phyloP scores from a whole-genome alignment of 352 stramenopile species.

The Globisporangium megalacanthum region DNA sequence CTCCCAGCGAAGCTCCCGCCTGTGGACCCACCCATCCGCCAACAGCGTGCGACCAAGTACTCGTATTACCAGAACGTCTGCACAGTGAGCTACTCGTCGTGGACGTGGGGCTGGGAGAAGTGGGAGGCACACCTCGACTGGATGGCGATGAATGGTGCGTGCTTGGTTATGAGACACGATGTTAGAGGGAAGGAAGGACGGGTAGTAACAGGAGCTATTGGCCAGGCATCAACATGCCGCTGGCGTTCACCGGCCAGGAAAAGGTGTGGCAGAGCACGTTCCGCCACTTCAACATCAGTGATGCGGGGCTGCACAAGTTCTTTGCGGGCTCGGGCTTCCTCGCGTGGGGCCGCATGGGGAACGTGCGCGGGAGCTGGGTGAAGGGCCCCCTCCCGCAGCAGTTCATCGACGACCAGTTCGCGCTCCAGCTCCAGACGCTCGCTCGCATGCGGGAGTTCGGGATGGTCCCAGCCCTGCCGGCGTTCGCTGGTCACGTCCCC shows the following conservation, averaged over 20 bases:
- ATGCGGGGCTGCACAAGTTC: constrained; percentile 79
- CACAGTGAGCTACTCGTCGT: constrained; percentile 89
- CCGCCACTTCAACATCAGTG: constrained; percentile 72
- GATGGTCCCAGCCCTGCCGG: constrained; percentile 88
- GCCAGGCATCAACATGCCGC: constrained; percentile 85
- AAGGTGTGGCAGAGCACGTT: constrained; percentile 88
- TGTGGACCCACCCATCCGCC: constrained; percentile 23
- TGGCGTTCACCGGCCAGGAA: constrained; percentile 89
- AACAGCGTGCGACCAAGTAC: constrained; percentile 68
- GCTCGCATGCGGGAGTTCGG: constrained; percentile 79
- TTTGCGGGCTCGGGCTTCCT: constrained; percentile 87
- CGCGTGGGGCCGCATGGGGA: constrained; percentile 88
- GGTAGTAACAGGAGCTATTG: too few species aligned
- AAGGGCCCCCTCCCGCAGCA: constrained; percentile 74
- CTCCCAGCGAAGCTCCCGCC: constrained; percentile 46
- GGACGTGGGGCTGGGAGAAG: constrained; percentile 81
- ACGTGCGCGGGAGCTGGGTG: constrained; percentile 82
- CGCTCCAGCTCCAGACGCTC: constrained; percentile 79
- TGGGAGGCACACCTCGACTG: constrained; percentile 92
- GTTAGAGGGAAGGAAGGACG: too few species aligned
- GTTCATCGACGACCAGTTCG: constrained; percentile 81
- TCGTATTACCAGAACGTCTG: constrained; percentile 92
- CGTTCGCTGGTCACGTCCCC: constrained; percentile 86
- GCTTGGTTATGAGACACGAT: background rate
- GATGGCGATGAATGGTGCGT: constrained; percentile 87